A percentile compares a stretch with the other conserved stretches of the same genome.
Evolutionary conservation across 129 eudicot genomes (phyloP).

Genomic region (Smallanthus sonchifolius): DNA sequence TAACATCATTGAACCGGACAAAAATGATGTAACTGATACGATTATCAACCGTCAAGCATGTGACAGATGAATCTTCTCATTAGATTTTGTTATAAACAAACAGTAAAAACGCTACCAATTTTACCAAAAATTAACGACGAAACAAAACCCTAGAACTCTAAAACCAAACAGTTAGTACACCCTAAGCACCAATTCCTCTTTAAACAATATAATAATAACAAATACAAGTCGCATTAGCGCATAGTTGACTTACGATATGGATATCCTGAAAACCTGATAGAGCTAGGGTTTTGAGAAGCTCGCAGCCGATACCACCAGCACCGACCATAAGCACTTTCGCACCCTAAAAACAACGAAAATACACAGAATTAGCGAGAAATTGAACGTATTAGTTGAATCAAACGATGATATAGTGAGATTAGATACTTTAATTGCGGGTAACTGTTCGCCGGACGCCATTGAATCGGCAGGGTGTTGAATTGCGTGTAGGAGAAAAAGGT

Average conservation of each 20-base stretch:
- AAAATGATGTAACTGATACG: not conserved
- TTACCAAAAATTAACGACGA: not conserved
- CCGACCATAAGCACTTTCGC: constrained; percentile 96
- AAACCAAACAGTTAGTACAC: constrained; percentile 8
- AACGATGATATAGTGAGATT: not conserved
- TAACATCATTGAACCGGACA: not conserved
- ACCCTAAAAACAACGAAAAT: constrained; percentile 33
- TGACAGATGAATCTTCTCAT: not conserved
- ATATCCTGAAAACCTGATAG: constrained; percentile 86
- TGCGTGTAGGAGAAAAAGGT: constrained; percentile 10
- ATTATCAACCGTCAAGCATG: not conserved
- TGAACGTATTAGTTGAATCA: not conserved
- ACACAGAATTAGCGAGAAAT: not conserved
- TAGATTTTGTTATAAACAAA: not conserved
- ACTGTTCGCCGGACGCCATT: constrained; percentile 57
- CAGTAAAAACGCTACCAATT: not conserved
- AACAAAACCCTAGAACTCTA: constrained; percentile 32
- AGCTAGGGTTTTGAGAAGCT: constrained; percentile 95
- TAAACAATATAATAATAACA: not conserved
- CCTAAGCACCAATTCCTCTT: not conserved
- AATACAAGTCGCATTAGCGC: not conserved
- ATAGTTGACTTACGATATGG: constrained; percentile 62
- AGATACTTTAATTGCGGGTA: constrained; percentile 59
- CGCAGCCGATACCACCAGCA: constrained; percentile 98
- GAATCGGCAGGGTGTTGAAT: not conserved